These are phyloP conservation scores for Xanthoconium stramineum DNA, from an alignment of 768 basidiomycete species.

Conservation along the genomic window DNA sequence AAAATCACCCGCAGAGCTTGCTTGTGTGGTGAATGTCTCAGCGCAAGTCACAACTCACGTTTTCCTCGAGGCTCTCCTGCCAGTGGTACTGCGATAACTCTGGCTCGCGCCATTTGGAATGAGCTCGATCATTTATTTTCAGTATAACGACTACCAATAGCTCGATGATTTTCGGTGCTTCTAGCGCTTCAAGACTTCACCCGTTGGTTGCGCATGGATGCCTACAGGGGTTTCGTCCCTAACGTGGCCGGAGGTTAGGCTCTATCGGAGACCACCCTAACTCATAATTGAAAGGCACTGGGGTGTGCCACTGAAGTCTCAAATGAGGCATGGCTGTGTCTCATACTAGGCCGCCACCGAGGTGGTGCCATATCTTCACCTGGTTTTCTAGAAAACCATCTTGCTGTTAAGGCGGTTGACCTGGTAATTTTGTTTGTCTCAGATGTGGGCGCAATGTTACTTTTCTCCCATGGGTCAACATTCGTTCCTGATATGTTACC, in stretches of 20 bases:
- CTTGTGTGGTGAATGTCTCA: background rate
- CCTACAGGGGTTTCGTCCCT: background rate
- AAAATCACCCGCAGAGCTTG: background rate
- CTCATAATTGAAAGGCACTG: background rate
- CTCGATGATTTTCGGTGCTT: background rate
- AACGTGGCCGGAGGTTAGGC: background rate
- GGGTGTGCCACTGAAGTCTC: background rate
- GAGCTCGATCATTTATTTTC: conserved; percentile 7
- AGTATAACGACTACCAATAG: background rate
- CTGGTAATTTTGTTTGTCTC: background rate
- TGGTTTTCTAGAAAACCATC: background rate
- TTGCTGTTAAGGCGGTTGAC: background rate
- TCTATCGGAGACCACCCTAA: background rate
- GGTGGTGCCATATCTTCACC: background rate
- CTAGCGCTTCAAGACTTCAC: background rate
- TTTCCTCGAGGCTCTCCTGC: conserved; percentile 13
- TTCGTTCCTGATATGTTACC: background rate
- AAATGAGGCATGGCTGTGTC: conserved; percentile 5
- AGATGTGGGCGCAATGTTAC: background rate
- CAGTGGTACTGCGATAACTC: background rate
- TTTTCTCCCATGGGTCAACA: background rate
- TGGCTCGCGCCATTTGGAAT: background rate
- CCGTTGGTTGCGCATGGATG: background rate
- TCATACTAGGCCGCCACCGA: background rate
- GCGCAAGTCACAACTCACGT: conserved; percentile 9